Evolutionary conservation across 805 yeast genomes (phyloP).

Genomic region (Yarrowia alimentaria): DNA sequence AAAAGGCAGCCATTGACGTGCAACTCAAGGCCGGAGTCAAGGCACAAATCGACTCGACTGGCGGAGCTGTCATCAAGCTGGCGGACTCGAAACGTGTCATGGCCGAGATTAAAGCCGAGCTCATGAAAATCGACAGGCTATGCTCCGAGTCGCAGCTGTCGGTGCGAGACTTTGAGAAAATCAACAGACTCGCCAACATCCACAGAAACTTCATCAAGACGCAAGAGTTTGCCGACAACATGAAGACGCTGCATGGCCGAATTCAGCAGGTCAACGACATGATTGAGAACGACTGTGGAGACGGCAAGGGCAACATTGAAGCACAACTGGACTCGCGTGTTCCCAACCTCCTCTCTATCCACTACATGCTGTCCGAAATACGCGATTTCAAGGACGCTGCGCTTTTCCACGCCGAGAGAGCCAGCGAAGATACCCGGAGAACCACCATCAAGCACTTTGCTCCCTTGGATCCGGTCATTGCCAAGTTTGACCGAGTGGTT

Average conservation of each 20-base stretch:
- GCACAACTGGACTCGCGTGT: constrained; percentile 45
- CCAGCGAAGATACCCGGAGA: constrained; percentile 64
- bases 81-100: constrained; percentile 44
- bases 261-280: constrained; percentile 51
- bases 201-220: constrained; percentile 74
- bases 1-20: constrained; percentile 70
- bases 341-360: constrained; percentile 62
- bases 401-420: constrained; percentile 50
- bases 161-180: constrained; percentile 65
- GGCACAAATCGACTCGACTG: constrained; percentile 57
- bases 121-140: constrained; percentile 45
- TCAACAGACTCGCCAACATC: constrained; percentile 62
- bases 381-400: constrained; percentile 80
- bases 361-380: constrained; percentile 64
- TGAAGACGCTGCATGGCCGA: constrained; percentile 54
- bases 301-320: constrained; percentile 42
- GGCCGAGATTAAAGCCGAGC: constrained; percentile 39
- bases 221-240: constrained; percentile 59
- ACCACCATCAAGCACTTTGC: constrained; percentile 58
- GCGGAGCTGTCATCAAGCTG: constrained; percentile 42
- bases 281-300: constrained; percentile 49
- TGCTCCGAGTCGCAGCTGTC: constrained; percentile 58
- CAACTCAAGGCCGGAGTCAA: constrained; percentile 72
- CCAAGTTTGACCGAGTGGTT: constrained; percentile 59
- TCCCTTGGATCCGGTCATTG: constrained; percentile 50